Conservation (phyloP, 306 rosid species). For the Cyclanthera cordifolia region DNA sequence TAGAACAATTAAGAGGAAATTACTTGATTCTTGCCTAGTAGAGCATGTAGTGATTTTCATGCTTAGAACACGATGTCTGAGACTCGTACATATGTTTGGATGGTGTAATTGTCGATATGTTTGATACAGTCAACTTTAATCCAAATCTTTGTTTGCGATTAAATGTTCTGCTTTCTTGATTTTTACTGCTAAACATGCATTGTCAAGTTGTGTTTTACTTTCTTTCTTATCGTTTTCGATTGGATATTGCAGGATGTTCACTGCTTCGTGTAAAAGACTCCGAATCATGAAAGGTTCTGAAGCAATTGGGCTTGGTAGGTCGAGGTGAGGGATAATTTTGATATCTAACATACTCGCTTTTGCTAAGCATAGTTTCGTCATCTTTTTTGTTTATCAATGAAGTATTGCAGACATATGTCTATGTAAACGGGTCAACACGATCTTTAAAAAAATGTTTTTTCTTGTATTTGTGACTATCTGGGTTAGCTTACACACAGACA, state of each 20-base stretch:
- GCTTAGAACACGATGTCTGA: background rate
- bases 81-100: background rate
- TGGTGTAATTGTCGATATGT: background rate
- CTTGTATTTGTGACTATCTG: too few relatives aligned
- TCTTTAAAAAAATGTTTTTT: conserved; percentile 12
- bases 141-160: background rate
- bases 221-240: conserved; percentile 8
- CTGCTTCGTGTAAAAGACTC: conserved; percentile 59
- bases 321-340: background rate
- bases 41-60: background rate
- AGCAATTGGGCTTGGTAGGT: conserved; percentile 70
- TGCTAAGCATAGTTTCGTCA: background rate
- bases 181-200: background rate
- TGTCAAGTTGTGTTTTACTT: background rate
- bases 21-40: background rate
- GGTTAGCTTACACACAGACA: too few relatives aligned
- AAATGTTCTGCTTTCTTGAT: background rate
- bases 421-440: background rate
- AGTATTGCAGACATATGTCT: background rate
- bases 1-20: background rate
- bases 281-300: conserved; percentile 93
- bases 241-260: conserved; percentile 57
- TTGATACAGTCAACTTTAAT: background rate
- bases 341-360: background rate
- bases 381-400: background rate